A percentile compares a stretch with the other conserved stretches of the same genome.
phyloP scores from a whole-genome alignment of 139 green algal genomes.

The Zygnema cylindricum region DNA sequence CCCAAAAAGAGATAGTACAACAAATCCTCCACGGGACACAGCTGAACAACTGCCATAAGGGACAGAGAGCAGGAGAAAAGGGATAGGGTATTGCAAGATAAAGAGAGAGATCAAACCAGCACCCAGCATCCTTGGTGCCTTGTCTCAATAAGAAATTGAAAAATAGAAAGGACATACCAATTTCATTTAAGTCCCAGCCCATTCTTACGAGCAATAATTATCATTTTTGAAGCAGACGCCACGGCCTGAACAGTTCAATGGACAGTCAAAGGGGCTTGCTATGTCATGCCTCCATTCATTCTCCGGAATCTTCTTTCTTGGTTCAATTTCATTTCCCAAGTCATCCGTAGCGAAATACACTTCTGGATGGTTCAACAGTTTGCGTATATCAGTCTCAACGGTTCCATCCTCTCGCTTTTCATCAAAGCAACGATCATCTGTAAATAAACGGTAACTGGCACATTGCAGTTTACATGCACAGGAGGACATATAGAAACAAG shows the following conservation, averaged over 20 bases:
- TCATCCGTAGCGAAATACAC: background rate
- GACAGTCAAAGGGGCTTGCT: background rate
- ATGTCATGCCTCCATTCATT: background rate
- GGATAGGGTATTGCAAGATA: background rate
- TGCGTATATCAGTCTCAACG: background rate
- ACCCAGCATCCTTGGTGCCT: background rate
- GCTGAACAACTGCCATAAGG: background rate
- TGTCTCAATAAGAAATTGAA: background rate
- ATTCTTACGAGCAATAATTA: background rate
- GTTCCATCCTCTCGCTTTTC: background rate
- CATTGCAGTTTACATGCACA: constrained; percentile 18
- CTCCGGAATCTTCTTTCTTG: background rate
- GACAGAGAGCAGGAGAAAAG: background rate
- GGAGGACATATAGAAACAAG: background rate
- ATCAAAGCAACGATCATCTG: too few relatives aligned
- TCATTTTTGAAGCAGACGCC: background rate
- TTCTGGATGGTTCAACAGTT: background rate
- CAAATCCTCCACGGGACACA: background rate
- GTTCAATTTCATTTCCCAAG: background rate
- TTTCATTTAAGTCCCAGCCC: too few relatives aligned
- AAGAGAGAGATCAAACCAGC: background rate
- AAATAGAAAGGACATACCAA: background rate
- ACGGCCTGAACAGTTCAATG: background rate
- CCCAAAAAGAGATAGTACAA: background rate
- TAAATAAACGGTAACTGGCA: too few relatives aligned